These are phyloP conservation scores for Cunninghamia lanceolata DNA, from an alignment of 75 land plant species.

Conservation along the genomic window DNA sequence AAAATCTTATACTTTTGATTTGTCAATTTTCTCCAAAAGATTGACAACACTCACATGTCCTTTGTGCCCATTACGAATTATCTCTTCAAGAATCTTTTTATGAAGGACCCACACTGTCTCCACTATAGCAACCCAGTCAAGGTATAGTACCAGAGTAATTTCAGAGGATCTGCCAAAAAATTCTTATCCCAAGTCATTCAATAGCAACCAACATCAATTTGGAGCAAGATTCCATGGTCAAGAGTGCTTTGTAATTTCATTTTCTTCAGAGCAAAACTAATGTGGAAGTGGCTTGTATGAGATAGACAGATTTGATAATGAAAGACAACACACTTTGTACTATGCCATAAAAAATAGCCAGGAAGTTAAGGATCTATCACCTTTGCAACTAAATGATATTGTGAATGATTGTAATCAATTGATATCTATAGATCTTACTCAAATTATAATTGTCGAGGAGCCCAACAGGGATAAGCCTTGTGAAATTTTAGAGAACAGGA, in stretches of 20 bases:
- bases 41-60: slow-evolving; percentile 84
- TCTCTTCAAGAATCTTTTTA: not conserved
- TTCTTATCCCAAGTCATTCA: not conserved
- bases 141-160: not conserved
- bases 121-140: slow-evolving; percentile 3
- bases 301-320: no score
- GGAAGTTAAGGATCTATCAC: not conserved
- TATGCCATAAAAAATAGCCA: not conserved
- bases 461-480: not conserved
- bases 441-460: not conserved
- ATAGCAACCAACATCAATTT: not conserved
- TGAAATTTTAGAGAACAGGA: not conserved
- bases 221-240: not conserved
- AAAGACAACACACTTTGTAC: not conserved
- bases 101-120: not conserved
- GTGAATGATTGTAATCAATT: not conserved
- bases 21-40: no score
- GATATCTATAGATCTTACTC: not conserved
- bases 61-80: slow-evolving; percentile 62
- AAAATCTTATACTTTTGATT: no score
- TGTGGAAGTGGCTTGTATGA: not conserved
- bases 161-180: not conserved
- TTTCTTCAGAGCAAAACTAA: slow-evolving; percentile 2
- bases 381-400: not conserved
- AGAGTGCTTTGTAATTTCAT: not conserved